Conservation (phyloP, 2,329 filamentous ascomycete species). For the Aspergillaceae sp. region DNA sequence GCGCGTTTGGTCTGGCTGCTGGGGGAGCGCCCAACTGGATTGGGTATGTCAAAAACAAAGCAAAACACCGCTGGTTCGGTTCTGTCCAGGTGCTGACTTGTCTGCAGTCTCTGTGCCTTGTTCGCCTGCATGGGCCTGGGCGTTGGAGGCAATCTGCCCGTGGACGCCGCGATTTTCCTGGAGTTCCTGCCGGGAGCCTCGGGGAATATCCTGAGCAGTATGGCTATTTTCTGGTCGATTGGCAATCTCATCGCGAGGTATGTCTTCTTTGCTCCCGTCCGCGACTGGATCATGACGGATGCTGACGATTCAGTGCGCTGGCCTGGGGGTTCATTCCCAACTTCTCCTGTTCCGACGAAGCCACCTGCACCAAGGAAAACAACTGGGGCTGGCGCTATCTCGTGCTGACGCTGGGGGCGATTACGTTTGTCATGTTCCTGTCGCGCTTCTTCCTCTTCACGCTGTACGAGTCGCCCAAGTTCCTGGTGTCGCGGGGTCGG, state of each 20-base stretch:
- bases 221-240: conserved; percentile 76
- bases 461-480: conserved; percentile 80
- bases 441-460: conserved; percentile 69
- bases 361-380: conserved; percentile 40
- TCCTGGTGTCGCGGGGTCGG: conserved; percentile 62
- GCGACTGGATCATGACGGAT: not conserved
- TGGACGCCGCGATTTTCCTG: conserved; percentile 71
- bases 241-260: conserved; percentile 55
- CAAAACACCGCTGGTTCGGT: no score
- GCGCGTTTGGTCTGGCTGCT: conserved; percentile 61
- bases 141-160: conserved; percentile 67
- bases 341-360: conserved; percentile 43
- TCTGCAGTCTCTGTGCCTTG: conserved; percentile 44
- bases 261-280: not conserved
- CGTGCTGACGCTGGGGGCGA: conserved; percentile 57
- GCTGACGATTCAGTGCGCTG: conserved; percentile 28
- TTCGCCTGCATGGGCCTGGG: conserved; percentile 56
- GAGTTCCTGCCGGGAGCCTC: conserved; percentile 68
- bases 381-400: conserved; percentile 66
- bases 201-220: conserved; percentile 60
- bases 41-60: conserved; percentile 18
- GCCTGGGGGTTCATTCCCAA: conserved; percentile 69
- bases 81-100: not conserved
- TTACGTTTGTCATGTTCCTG: conserved; percentile 65
- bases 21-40: conserved; percentile 63